Conservation (phyloP, 371 early-diverging fungal species). For the Circinella minor region DNA sequence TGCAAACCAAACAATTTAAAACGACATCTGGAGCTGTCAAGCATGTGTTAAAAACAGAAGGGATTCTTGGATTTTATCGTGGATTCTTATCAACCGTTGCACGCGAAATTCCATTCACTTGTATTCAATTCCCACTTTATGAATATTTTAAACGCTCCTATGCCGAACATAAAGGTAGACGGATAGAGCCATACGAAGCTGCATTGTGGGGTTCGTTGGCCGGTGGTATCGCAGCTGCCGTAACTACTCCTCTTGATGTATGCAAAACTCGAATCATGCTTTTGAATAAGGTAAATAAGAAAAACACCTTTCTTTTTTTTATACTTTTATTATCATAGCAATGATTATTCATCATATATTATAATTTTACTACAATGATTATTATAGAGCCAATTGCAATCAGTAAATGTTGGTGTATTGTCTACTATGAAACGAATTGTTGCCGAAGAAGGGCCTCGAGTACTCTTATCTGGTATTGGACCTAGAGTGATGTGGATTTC, state of each 20-base stretch:
- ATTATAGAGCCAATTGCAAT: slow-evolving; percentile 17
- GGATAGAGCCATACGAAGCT: slow-evolving; percentile 80
- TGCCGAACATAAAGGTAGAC: slow-evolving; percentile 47
- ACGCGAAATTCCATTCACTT: slow-evolving; percentile 93
- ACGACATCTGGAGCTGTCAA: slow-evolving; percentile 64
- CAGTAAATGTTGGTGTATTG: slow-evolving; percentile 73
- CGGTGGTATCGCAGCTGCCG: slow-evolving; percentile 90
- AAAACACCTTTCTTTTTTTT: neutral
- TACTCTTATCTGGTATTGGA: slow-evolving; percentile 86
- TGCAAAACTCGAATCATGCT: slow-evolving; percentile 93
- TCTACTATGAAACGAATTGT: slow-evolving; percentile 76
- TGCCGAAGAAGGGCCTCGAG: slow-evolving; percentile 80
- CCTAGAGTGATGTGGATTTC: slow-evolving; percentile 96
- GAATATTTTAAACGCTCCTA: slow-evolving; percentile 82
- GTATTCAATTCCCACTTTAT: slow-evolving; percentile 95
- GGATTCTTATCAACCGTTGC: slow-evolving; percentile 92
- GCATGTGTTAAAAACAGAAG: slow-evolving; percentile 71
- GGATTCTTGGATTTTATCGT: slow-evolving; percentile 87
- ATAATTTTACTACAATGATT: neutral
- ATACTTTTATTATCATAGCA: neutral
- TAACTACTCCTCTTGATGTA: slow-evolving; percentile 95
- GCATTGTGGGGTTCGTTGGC: slow-evolving; percentile 88
- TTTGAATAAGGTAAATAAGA: slow-evolving; percentile 57
- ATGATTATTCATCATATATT: neutral
- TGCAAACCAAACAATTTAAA: slow-evolving; percentile 88